Conservation (phyloP, 176 grass and related monocot species). For the Poa pratensis region DNA sequence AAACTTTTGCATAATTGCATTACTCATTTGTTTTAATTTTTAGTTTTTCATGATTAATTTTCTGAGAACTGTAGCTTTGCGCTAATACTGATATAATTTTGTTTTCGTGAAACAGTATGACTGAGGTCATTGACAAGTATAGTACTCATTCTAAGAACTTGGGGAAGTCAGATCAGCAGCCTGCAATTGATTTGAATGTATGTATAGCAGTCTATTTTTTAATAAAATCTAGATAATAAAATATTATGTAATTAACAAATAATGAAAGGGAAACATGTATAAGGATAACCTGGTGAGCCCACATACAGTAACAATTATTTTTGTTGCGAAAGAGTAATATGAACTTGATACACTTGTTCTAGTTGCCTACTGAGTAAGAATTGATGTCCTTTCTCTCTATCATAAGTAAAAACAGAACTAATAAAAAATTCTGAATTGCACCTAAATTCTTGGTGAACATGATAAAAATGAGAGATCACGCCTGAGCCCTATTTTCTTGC, state of each 20-base stretch:
- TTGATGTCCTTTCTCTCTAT: neutral
- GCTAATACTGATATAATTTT: slow-evolving; percentile 34
- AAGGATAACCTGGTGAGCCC: neutral
- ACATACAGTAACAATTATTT: neutral
- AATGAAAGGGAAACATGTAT: neutral
- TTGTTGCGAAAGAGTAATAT: neutral
- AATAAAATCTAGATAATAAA: neutral
- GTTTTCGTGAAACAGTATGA: slow-evolving; percentile 64
- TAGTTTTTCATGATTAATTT: neutral
- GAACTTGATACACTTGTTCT: neutral
- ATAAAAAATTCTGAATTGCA: neutral
- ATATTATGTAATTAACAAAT: neutral
- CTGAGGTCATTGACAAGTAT: slow-evolving; percentile 75
- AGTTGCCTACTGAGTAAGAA: neutral
- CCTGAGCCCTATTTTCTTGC: neutral
- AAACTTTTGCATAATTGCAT: neutral
- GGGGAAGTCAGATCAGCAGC: slow-evolving; percentile 54
- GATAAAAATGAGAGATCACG: neutral
- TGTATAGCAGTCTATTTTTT: slow-evolving; percentile 24
- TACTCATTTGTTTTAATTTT: neutral
- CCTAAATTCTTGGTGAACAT: too few species aligned
- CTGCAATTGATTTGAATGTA: slow-evolving; percentile 87
- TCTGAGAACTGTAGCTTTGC: neutral
- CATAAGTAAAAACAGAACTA: neutral
- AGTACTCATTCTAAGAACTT: slow-evolving; percentile 71